Evolutionary conservation across 1,284 basidiomycete genomes (phyloP).

Genomic region (Cryptococcus sp.): DNA sequence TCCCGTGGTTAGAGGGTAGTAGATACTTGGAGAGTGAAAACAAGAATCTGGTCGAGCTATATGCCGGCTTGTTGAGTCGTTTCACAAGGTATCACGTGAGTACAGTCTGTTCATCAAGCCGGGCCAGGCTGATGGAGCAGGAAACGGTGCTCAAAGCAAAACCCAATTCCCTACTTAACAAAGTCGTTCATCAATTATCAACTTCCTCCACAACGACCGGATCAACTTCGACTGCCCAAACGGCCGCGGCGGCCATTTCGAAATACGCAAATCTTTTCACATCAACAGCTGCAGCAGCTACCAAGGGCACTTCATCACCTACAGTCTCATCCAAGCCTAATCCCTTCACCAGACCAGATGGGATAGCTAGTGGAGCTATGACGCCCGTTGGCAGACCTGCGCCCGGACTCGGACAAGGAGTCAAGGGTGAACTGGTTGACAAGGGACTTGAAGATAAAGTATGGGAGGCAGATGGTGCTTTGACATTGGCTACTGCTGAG

Average conservation of each 20-base stretch:
- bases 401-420: conserved; percentile 9
- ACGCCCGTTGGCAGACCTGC: conserved; percentile 8
- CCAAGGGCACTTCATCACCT: conserved; percentile 2
- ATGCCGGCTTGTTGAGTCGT: conserved; percentile 64
- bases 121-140: conserved; percentile 43
- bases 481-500: conserved; percentile 73
- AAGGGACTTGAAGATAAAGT: conserved; percentile 59
- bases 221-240: conserved; percentile 55
- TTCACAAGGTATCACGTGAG: conserved; percentile 89
- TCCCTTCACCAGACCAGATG: conserved; percentile 6
- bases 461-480: conserved; percentile 72
- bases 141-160: conserved; percentile 75
- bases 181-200: conserved; percentile 86
- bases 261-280: conserved; percentile 69
- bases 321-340: conserved; percentile 5
- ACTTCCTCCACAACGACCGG: conserved; percentile 60
- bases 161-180: conserved; percentile 77
- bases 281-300: conserved; percentile 15
- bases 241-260: conserved; percentile 57
- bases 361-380: neutral
- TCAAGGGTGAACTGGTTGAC: conserved; percentile 16
- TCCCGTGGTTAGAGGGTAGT: conserved; percentile 86
- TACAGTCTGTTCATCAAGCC: conserved; percentile 10
- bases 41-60: conserved; percentile 78
- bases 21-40: conserved; percentile 91